These are phyloP conservation scores for Fraxinus cuspidata DNA, from an alignment of 257 asterid genomes.

Conservation along the genomic window DNA sequence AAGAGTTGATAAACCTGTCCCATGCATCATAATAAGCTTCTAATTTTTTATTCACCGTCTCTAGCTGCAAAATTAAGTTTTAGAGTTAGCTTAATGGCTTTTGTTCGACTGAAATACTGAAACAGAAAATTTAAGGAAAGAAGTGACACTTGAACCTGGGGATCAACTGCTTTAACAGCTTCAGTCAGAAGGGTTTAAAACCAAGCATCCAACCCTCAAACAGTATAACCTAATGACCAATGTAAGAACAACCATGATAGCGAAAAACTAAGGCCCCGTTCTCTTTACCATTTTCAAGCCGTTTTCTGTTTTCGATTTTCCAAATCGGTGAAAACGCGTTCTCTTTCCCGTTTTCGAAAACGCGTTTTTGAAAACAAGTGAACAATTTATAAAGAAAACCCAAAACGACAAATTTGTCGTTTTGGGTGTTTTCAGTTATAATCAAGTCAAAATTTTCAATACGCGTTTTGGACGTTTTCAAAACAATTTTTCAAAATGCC, in stretches of 20 bases:
- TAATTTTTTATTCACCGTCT: constrained; percentile 71
- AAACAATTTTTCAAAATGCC: no score
- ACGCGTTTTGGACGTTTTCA: no score
- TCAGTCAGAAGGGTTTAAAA: constrained; percentile 77
- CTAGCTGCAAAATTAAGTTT: constrained; percentile 59
- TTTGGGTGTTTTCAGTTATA: no score
- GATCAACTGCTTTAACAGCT: constrained; percentile 80
- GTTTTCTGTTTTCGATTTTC: no score
- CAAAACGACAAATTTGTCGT: no score
- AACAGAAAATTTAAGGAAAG: neutral
- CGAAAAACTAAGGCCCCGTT: no score
- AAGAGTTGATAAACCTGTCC: constrained; percentile 85
- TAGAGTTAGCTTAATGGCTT: constrained; percentile 19
- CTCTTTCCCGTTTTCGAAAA: no score
- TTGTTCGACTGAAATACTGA: neutral
- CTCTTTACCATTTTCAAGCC: no score
- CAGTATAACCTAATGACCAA: constrained; percentile 63
- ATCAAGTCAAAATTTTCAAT: no score
- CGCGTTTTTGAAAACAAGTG: no score
- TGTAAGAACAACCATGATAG: constrained; percentile 7
- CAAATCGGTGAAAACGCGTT: no score
- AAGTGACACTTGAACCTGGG: constrained; percentile 59
- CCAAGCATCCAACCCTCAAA: constrained; percentile 99
- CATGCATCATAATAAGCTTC: constrained; percentile 84
- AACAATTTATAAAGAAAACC: no score